Base-by-base conservation (phyloP, 1,284 basidiomycete genomes). In the Bothia castanella region DNA sequence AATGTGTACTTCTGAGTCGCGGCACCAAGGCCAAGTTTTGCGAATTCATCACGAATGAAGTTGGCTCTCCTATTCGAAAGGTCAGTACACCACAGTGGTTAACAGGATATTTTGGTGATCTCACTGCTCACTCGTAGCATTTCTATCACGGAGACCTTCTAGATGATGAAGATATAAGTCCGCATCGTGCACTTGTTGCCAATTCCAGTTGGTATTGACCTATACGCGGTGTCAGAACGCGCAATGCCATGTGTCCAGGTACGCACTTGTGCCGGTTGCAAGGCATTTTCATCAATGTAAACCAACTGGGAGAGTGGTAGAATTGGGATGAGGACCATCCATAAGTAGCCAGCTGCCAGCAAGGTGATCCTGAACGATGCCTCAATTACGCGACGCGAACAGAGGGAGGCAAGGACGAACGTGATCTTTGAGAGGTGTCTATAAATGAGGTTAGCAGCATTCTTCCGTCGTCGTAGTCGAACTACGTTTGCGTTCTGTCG, bases 261-360 rank as follows among this genome's bases (percentile, higher is more conserved):
- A 49, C 53, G 48, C 58, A 92, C 92, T 73, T 94, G 90, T 4
- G 80, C 86, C 5, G 95, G 93, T 62, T 92, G 89, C 23, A 97
- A 72, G 0, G 95, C 94, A 68, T 97, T 95, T 72, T 97, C 94
- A 65, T 95, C 92, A 41, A 94, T 87, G 65, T 91, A 95, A 16
- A 84, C 88, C 5, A 71, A 66, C 59, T 84, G 77, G 16, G 85
- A 86, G 4, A 95, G 74, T 2, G 71, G 66, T 16, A 80, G 74
- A 14, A 78, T 74, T 5, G 92, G 92, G 45, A 95, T 75, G 11
- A 78, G 68, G 6, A 84, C 55, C 66, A 95, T 76, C 90, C 92
- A 95, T 21, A 79, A 48, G 64, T 87, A 82, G 14, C 91, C 90
- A 13, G 74, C 66, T 23, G 76, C 48, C 37, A 89, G 79, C 23